Conservation (phyloP, 352 stramenopile species). For the Phytophthora pinifolia region DNA sequence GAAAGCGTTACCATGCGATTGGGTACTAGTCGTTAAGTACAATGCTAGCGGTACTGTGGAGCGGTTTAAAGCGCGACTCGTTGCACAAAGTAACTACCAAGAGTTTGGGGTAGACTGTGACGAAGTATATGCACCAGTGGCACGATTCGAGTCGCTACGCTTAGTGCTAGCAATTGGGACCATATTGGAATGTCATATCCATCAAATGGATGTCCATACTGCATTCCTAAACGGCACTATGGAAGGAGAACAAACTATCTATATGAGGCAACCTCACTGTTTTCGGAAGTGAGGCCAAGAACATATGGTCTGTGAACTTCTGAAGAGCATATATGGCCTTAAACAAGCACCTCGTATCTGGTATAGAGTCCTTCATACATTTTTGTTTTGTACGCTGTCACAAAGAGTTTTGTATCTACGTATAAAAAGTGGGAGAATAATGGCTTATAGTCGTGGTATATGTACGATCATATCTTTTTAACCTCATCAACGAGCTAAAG, state of each 20-base stretch:
- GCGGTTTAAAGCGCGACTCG: neutral
- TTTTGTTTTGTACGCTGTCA: constrained; percentile 26
- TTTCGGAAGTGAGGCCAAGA: constrained; percentile 14
- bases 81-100: constrained; percentile 4
- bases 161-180: constrained; percentile 1
- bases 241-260: constrained; percentile 19
- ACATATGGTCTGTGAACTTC: constrained; percentile 21
- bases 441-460: neutral
- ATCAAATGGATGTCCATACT: neutral
- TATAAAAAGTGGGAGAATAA: no score
- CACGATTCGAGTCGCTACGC: constrained; percentile 1
- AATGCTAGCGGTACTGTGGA: neutral
- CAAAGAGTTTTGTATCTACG: constrained; percentile 7
- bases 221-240: constrained; percentile 14
- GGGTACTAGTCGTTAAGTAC: constrained; percentile 2
- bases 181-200: constrained; percentile 1
- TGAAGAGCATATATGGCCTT: constrained; percentile 10
- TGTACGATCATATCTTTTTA: no score
- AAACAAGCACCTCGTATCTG: constrained; percentile 21
- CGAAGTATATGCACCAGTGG: constrained; percentile 5
- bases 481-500: neutral
- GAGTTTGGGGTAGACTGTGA: neutral
- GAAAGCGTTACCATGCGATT: neutral
- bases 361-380: constrained; percentile 25
- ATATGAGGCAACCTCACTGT: constrained; percentile 13